Evolutionary conservation across 2,329 filamentous ascomycete genomes (phyloP), one percentile per base, ranked within the genome.

Genomic region (Apiospora marii): DNA sequence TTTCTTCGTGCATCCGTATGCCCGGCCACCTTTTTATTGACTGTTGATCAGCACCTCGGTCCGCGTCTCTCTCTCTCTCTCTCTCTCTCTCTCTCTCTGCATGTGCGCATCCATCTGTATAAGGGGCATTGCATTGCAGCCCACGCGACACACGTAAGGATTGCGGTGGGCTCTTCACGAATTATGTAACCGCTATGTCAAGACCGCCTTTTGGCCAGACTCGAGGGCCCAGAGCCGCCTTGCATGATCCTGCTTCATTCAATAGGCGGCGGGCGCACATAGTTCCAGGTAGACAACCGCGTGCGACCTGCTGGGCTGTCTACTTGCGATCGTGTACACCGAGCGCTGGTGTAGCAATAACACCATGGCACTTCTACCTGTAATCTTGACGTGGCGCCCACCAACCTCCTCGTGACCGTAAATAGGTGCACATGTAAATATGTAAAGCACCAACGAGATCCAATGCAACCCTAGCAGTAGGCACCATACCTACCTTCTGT

Each of bases 381-480:
- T 41, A 64, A 64, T 64, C 58, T 64, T 41, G 58, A 64, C 58
- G 58, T 64, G 34, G 58, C 58, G 34, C 58, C n/a, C 58, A n/a
- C 58, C 19, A n/a, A 64, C 30, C 22, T 37, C 58, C 58, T 64
- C 34, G 58, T 64, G 58, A 64, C 58, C 34, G 34, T 37, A 64
- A 64, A 41, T 13, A 41, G 41, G 58, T 37, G 58, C 58, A n/a
- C 22, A 41, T 41, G 58, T 34, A n/a, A 10, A 41, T 24, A n/a
- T n/a, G 58, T 22, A 41, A 64, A 64, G 34, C 10, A 64, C 34
- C 30, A 64, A 64, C 8, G 58, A 41, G 34, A 64, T 64, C 30
- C 58, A 64, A 64, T 64, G 58, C 58, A 64, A 64, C 58, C 34
- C 34, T 41, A 64, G 34, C 27, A 30, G 37, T 37, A 37, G 37